Base-by-base conservation (phyloP, 805 yeast genomes). In the Ogataea sp. region DNA sequence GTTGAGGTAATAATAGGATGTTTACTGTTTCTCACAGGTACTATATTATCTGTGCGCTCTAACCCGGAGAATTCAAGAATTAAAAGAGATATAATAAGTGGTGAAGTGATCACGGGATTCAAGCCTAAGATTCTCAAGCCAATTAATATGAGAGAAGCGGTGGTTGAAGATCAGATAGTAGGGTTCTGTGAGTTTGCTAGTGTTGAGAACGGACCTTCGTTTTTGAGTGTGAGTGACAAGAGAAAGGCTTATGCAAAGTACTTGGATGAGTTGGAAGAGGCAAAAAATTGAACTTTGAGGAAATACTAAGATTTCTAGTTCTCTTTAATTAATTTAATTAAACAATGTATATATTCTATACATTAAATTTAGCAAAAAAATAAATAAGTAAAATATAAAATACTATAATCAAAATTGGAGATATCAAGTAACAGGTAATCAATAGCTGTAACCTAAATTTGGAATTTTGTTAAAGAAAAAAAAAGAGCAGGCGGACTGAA, bases 1-100 rank as follows among this genome's bases (percentile, higher is more conserved):
- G 37, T 73, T 15, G 87, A 81, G 51, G 65, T 75, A 1, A 36
- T 67, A 2, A 29, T 71, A 5, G 80, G 80, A 2, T 59, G 77
- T 6, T 41, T 68, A 2, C 32, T 75, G 14, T 49, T 73, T 6
- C 45, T 71, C 14, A 44, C 65, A 17, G 74, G 68, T 2, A 51
- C 72, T 3, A 48, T 71, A 5, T 24, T 47, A 6, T 53, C 68
- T 8, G 56, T 65, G 7, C 47, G 52, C 24, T 10, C 8, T 6
- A 20, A 29, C 16, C 52, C 53, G 34, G 36, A 43, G 6, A 37
- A 39, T 47, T 4, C 39, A 43, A 13, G 40, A 9, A 37, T 33
- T n/a, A 45, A 35, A 34, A 37, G 43, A 36, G 50, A 49, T 37
- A 15, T 54, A 47, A 34, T 55, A 53, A 20, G 47, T 49, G 61